These are phyloP conservation scores for Phialocephala subalpina DNA, from an alignment of 2,329 filamentous ascomycete genomes.

Conservation along the genomic window DNA sequence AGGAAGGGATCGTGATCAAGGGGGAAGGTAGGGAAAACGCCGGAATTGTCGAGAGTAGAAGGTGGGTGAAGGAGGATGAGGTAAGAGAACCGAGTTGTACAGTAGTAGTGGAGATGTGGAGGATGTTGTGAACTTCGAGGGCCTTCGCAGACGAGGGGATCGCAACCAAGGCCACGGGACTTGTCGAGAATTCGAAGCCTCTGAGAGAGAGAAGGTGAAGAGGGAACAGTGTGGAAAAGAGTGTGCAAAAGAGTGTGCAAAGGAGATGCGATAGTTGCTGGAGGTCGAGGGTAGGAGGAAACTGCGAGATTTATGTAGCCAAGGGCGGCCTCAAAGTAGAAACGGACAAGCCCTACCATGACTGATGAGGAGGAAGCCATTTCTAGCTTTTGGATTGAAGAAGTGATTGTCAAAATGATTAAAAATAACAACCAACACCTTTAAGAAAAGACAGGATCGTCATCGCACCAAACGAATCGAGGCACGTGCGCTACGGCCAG, in stretches of 20 bases:
- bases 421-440: conserved; percentile 5
- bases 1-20: conserved; percentile 13
- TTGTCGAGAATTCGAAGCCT: conserved; percentile 17
- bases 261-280: conserved; percentile 23
- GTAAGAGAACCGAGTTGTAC: conserved; percentile 8
- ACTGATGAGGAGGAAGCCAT: neutral
- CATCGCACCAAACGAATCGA: conserved; percentile 6
- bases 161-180: conserved; percentile 16
- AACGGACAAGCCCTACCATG: neutral
- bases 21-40: conserved; percentile 12
- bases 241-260: conserved; percentile 23
- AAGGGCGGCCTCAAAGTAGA: neutral
- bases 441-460: neutral
- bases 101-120: conserved; percentile 17
- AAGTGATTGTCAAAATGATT: conserved; percentile 10
- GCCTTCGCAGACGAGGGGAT: conserved; percentile 4
- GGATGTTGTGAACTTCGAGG: conserved; percentile 5
- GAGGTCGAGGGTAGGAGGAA: conserved; percentile 23
- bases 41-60: conserved; percentile 19
- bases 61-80: conserved; percentile 9
- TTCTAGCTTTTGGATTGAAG: conserved; percentile 16
- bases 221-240: conserved; percentile 14
- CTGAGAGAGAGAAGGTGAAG: conserved; percentile 20
- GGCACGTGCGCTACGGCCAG: conserved; percentile 3
- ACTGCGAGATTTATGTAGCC: conserved; percentile 19